phyloP scores from a whole-genome alignment of 441 rosid species.

The Bruguiera hainesii region DNA sequence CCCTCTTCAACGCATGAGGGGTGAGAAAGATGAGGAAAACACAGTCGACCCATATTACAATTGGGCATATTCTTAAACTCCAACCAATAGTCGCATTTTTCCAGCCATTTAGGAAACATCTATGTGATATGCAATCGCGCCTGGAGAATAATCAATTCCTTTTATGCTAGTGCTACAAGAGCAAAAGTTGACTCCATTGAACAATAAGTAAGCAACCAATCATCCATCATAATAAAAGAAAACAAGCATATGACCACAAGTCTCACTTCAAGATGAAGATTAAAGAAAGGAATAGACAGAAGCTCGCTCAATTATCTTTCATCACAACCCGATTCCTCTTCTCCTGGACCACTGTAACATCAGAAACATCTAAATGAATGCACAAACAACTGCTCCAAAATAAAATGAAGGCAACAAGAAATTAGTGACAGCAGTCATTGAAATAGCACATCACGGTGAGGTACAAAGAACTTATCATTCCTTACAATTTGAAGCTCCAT shows the following conservation, averaged over 20 bases:
- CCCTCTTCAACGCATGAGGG: no score
- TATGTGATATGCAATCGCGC: not conserved
- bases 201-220: constrained; percentile 5
- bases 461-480: no score
- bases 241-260: constrained; percentile 7
- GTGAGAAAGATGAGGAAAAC: no score
- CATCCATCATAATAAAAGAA: constrained; percentile 13
- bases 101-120: no score
- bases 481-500: not conserved
- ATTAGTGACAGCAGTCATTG: no score
- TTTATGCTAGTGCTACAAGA: not conserved
- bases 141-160: not conserved
- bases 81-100: no score
- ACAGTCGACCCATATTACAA: no score
- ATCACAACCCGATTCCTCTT: not conserved
- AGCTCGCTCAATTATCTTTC: constrained; percentile 10
- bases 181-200: constrained; percentile 7
- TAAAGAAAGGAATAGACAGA: constrained; percentile 3
- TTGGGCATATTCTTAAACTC: no score
- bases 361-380: not conserved
- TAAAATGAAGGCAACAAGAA: not conserved
- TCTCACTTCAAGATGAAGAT: constrained; percentile 4
- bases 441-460: no score
- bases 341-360: constrained; percentile 13
- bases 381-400: no score